Evolutionary conservation across 2,329 filamentous ascomycete species (phyloP).

Genomic region (Clarireedia homoeocarpa): DNA sequence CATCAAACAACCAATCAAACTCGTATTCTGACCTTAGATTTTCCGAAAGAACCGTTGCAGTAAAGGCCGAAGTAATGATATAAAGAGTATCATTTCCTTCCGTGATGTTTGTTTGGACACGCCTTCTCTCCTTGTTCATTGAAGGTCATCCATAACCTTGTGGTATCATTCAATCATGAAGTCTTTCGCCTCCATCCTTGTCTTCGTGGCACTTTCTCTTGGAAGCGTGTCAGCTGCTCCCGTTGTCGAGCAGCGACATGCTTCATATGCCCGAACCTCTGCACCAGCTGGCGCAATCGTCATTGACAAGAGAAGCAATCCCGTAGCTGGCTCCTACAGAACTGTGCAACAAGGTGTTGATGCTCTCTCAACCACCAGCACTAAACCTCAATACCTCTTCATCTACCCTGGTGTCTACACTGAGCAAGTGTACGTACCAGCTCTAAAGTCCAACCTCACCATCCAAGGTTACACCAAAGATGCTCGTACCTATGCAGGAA

Average conservation of each 20-base stretch:
- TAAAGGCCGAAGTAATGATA: neutral
- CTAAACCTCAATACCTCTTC: slow-evolving; percentile 43
- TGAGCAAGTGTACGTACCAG: slow-evolving; percentile 47
- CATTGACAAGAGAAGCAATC: slow-evolving; percentile 33
- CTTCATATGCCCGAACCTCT: slow-evolving; percentile 28
- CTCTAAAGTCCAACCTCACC: slow-evolving; percentile 39
- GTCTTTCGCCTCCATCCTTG: slow-evolving; percentile 3
- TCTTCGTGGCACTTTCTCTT: neutral
- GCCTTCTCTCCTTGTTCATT: neutral
- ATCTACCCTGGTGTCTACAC: slow-evolving; percentile 47
- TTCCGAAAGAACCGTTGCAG: too few species aligned
- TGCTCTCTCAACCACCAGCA: slow-evolving; percentile 36
- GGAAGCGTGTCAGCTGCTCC: neutral
- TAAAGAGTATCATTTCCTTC: neutral
- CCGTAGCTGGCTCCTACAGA: slow-evolving; percentile 19
- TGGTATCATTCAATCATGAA: neutral
- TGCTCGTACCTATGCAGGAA: slow-evolving; percentile 37
- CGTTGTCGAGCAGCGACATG: neutral
- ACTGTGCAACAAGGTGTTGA: slow-evolving; percentile 17
- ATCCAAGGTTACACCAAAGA: slow-evolving; percentile 46
- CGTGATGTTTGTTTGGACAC: neutral
- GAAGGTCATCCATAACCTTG: neutral
- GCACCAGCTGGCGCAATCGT: slow-evolving; percentile 39
- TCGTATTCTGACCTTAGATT: too few species aligned
- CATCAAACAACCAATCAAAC: too few species aligned